Evolutionary conservation across 2,329 filamentous ascomycete species (phyloP), one percentile per base, ranked within the genome.

Genomic region (Rachicladosporium sp.): DNA sequence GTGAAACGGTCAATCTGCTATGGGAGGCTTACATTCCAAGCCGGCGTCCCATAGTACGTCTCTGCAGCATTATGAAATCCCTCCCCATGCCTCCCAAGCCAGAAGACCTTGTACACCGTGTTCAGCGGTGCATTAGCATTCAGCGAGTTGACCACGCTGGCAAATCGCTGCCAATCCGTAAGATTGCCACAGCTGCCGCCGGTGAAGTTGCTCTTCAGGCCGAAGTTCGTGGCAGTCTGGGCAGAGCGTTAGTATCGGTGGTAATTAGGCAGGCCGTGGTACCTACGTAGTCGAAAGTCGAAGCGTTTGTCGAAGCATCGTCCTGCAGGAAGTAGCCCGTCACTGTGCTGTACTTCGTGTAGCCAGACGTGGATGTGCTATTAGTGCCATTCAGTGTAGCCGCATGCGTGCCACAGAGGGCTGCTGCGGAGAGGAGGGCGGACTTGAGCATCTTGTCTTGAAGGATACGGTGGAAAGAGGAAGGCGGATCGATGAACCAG

Each of bases 41-140:
- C 74, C 0, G 74, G 73, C 0, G 77, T 82, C 27, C 78, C 78
- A 48, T 79, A 82, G 56, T 67, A 80, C 27, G 64, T 64, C 56
- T 82, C 74, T 7, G 78, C 78, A 5, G 72, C 73, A 50, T 79
- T 79, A 56, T 79, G 71, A 40, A 64, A 63, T 5, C 80, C 80
- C 56, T 84, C 71, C 6, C 80, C 81, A 50, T 85, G 80, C 31
- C 80, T 72, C 15, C 74, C 79, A 59, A 83, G 67, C 57, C 78
- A 78, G n/a, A 84, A 55, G 2, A 85, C 68, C 50, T 80, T 79
- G 62, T 82, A 84, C 75, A 42, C 80, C 7, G 71, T 68, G 36
- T 67, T 67, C 6, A 58, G 56, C n/a, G 53, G 52, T 1, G 62
- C 57, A 2, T 67, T 55, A 3, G 55, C 56, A 59, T 82, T 82